Conservation (phyloP, 1,139 yeast genomes). For the Taphrina wiesneri region DNA sequence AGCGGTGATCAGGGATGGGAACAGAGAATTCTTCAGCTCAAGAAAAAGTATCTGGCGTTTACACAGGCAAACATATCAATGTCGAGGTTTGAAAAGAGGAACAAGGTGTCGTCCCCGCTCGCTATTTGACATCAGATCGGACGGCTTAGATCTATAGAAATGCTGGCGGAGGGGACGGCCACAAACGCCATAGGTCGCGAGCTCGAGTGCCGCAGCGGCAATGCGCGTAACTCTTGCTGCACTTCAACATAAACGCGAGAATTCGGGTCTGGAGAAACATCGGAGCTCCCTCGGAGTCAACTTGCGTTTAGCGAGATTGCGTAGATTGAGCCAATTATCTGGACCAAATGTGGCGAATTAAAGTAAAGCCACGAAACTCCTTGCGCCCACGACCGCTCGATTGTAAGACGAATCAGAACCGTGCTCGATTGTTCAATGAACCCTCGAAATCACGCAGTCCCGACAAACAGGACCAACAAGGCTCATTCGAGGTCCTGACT, state of each 20-base stretch:
- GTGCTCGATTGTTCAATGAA: background rate
- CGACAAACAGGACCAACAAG: too few species aligned
- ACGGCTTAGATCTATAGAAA: too few species aligned
- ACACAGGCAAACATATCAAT: too few species aligned
- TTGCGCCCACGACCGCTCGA: background rate
- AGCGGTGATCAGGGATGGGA: too few species aligned
- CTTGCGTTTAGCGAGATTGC: background rate
- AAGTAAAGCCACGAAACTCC: constrained; percentile 5
- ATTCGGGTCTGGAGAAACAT: background rate
- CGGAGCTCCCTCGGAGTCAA: too few species aligned
- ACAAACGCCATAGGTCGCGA: background rate
- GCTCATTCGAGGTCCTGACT: too few species aligned
- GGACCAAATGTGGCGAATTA: background rate
- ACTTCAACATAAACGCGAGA: background rate
- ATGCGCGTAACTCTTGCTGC: background rate
- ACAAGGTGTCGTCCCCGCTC: too few species aligned
- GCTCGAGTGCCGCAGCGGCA: background rate
- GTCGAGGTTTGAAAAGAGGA: too few species aligned
- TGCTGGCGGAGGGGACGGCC: too few species aligned
- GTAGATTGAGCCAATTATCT: background rate
- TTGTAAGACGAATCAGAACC: background rate
- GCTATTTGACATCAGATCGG: too few species aligned
- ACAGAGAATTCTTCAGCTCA: too few species aligned
- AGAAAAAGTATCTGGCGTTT: too few species aligned
- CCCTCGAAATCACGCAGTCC: background rate